These are phyloP conservation scores for Durotheca rogersii DNA, from an alignment of 495 filamentous ascomycete species.

Conservation along the genomic window DNA sequence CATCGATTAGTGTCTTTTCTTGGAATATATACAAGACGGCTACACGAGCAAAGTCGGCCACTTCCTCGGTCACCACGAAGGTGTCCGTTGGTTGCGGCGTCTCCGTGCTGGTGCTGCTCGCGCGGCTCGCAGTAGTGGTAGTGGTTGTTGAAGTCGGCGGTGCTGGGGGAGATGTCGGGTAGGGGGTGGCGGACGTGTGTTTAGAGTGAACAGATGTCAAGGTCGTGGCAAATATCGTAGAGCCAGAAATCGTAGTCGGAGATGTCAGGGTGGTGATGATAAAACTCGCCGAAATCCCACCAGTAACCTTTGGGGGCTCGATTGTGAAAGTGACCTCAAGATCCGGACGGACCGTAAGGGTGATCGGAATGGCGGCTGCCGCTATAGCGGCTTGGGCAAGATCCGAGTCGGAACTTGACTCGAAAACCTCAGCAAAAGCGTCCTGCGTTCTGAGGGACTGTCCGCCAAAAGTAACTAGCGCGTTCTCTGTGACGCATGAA, in stretches of 20 bases:
- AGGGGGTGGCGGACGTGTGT: conserved; percentile 30
- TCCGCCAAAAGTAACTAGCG: conserved; percentile 78
- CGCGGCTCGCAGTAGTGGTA: conserved; percentile 30
- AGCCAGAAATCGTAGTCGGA: conserved; percentile 23
- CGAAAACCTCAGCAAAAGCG: conserved; percentile 23
- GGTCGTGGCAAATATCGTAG: conserved; percentile 31
- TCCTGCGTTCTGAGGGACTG: conserved; percentile 40
- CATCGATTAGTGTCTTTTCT: conserved; percentile 50
- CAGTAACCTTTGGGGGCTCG: conserved; percentile 18
- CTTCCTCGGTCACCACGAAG: conserved; percentile 48
- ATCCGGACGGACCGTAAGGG: conserved; percentile 28
- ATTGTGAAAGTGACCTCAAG: conserved; percentile 31
- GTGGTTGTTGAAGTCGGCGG: conserved; percentile 28
- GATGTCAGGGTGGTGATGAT: conserved; percentile 32
- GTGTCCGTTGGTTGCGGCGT: conserved; percentile 29
- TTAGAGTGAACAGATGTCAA: conserved; percentile 16
- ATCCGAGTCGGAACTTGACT: conserved; percentile 15
- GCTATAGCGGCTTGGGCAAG: conserved; percentile 23
- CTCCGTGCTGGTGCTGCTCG: conserved; percentile 19
- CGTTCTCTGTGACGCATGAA: conserved; percentile 79
- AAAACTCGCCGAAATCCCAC: conserved; percentile 28
- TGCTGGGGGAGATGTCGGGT: conserved; percentile 20
- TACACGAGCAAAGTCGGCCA: conserved; percentile 67
- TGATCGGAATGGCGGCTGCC: conserved; percentile 41
- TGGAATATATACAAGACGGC: conserved; percentile 65